phyloP scores from a whole-genome alignment of 176 grass and related monocot genomes.

The Saccharum officinarum region DNA sequence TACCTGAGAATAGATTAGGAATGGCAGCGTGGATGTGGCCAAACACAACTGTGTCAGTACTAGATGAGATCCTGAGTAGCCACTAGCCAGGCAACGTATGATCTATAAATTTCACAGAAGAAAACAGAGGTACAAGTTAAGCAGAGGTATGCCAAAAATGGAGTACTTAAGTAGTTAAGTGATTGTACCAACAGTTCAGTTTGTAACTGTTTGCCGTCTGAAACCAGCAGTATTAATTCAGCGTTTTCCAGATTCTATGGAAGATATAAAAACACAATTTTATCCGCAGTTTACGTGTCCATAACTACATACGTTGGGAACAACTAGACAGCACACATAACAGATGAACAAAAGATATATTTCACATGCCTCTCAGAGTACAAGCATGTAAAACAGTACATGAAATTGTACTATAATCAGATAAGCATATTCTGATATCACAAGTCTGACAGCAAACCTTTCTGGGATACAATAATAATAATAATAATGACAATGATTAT shows the following conservation, averaged over 20 bases:
- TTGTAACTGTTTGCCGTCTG: not conserved
- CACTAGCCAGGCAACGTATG: too few relatives aligned
- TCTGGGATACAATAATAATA: too few relatives aligned
- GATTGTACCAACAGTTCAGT: not conserved
- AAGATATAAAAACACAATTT: constrained; percentile 9
- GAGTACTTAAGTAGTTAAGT: too few relatives aligned
- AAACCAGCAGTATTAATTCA: not conserved
- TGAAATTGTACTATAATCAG: not conserved
- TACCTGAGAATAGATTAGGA: too few relatives aligned
- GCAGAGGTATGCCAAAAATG: not conserved
- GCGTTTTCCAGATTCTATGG: too few relatives aligned
- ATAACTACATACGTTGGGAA: not conserved
- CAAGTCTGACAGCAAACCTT: not conserved
- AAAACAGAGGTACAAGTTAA: not conserved
- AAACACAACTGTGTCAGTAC: not conserved
- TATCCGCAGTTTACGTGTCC: not conserved
- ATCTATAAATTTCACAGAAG: too few relatives aligned
- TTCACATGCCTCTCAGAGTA: constrained; percentile 6
- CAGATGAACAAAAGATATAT: constrained; percentile 9
- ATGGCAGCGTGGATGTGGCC: not conserved
- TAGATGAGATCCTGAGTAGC: too few relatives aligned
- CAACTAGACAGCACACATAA: constrained; percentile 16
- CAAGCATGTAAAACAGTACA: not conserved
- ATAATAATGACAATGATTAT: not conserved
- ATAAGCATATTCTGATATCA: not conserved